Percentiles rank a stretch among this genome's conserved stretches.
Conservation (phyloP, 1,284 basidiomycete genomes). For the Rugiboletus extremiorientalis region DNA sequence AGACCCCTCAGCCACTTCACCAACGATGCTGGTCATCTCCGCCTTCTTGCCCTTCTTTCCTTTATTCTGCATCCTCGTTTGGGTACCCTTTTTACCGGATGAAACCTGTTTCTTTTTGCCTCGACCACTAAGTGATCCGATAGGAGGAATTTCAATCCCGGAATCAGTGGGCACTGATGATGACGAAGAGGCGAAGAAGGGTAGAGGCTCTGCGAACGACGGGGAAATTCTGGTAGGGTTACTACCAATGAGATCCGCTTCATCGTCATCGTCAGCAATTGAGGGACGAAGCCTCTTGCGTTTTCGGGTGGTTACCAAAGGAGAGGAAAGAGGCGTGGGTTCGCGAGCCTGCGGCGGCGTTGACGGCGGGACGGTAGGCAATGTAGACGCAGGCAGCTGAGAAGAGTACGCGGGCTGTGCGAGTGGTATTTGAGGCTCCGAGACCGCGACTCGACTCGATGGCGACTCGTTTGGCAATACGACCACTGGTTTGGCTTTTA, state of each 20-base stretch:
- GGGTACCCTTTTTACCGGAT: constrained; percentile 12
- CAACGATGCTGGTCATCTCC: neutral
- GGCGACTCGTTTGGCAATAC: constrained; percentile 8
- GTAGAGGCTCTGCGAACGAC: constrained; percentile 13
- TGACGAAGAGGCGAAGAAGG: constrained; percentile 32
- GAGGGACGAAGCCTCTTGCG: constrained; percentile 24
- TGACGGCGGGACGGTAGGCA: constrained; percentile 29
- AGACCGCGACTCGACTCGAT: neutral
- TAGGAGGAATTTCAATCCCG: constrained; percentile 22
- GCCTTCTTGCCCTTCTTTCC: constrained; percentile 20
- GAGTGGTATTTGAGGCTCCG: neutral
- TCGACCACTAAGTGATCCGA: neutral
- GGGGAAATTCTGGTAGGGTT: neutral
- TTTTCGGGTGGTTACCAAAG: constrained; percentile 20
- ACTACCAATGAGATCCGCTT: constrained; percentile 11
- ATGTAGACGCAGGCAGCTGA: constrained; percentile 20
- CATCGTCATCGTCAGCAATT: constrained; percentile 14
- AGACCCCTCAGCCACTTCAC: constrained; percentile 1
- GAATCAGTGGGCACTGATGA: constrained; percentile 26
- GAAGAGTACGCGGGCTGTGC: constrained; percentile 3
- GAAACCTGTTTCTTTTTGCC: constrained; percentile 13
- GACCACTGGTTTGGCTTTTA: constrained; percentile 15
- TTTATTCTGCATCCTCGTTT: constrained; percentile 16
- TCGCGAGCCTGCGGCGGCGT: constrained; percentile 25
- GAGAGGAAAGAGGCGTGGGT: constrained; percentile 24